Evolutionary conservation across 345 rosid genomes (phyloP).

Genomic region (Lumnitzera littorea): DNA sequence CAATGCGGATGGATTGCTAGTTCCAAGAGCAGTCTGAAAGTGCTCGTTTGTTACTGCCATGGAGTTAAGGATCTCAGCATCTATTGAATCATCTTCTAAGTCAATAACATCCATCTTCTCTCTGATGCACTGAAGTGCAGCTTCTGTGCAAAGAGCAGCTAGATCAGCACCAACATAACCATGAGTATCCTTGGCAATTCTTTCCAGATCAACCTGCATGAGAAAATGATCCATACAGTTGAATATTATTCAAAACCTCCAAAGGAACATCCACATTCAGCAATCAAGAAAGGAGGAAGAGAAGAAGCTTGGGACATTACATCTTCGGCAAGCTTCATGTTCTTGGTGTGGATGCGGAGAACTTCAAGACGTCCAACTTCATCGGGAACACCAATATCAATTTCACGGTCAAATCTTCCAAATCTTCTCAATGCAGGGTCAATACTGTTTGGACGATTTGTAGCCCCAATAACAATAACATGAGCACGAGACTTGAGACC

Average conservation of each 20-base stretch:
- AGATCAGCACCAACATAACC: conserved; percentile 99
- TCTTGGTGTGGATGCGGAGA: conserved; percentile 93
- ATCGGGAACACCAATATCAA: conserved; percentile 94
- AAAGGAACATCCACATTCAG: not conserved
- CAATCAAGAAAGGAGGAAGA: not conserved
- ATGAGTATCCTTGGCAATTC: conserved; percentile 82
- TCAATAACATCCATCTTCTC: conserved; percentile 98
- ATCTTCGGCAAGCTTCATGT: conserved; percentile 95
- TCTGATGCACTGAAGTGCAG: conserved; percentile 96
- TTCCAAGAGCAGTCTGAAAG: conserved; percentile 59
- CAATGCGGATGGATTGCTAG: conserved; percentile 19
- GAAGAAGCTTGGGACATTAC: conserved; percentile 26
- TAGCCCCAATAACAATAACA: conserved; percentile 94
- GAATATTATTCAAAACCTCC: not conserved
- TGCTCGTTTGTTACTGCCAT: conserved; percentile 95
- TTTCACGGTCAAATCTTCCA: conserved; percentile 92
- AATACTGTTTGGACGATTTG: conserved; percentile 96
- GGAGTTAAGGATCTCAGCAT: conserved; percentile 87
- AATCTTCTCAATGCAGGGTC: conserved; percentile 95
- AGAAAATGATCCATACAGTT: not conserved
- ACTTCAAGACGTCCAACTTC: conserved; percentile 99
- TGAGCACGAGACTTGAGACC: conserved; percentile 88
- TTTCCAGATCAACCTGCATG: conserved; percentile 81
- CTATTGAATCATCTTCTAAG: conserved; percentile 91
- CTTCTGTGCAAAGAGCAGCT: conserved; percentile 94